These are phyloP conservation scores for Neurospora terricola DNA, from an alignment of 495 filamentous ascomycete genomes.

Conservation along the genomic window DNA sequence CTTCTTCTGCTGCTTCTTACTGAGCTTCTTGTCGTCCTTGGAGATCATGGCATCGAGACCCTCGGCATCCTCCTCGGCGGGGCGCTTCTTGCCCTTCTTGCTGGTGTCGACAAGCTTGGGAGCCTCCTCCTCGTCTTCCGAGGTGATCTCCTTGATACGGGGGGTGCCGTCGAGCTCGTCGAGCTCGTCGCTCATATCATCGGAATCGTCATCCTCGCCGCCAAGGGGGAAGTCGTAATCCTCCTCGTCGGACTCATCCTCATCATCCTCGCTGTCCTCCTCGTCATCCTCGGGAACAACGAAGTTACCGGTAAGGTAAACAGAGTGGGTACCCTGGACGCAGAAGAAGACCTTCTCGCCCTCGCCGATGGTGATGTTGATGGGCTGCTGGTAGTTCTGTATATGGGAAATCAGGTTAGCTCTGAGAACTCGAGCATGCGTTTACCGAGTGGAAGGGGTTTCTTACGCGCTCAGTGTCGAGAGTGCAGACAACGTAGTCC, in stretches of 20 bases:
- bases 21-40: slow-evolving; percentile 54
- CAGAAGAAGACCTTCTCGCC: slow-evolving; percentile 85
- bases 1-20: slow-evolving; percentile 98
- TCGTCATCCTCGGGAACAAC: slow-evolving; percentile 48
- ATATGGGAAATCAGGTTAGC: background rate
- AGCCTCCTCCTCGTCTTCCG: slow-evolving; percentile 68
- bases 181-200: slow-evolving; percentile 72
- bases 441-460: background rate
- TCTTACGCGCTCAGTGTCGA: slow-evolving; percentile 60
- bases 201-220: slow-evolving; percentile 49
- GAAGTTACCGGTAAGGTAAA: slow-evolving; percentile 95
- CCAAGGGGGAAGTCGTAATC: slow-evolving; percentile 77
- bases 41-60: slow-evolving; percentile 74
- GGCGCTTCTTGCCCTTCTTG: slow-evolving; percentile 71
- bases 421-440: background rate
- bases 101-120: slow-evolving; percentile 60
- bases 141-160: slow-evolving; percentile 74
- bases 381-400: slow-evolving; percentile 88
- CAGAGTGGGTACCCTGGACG: slow-evolving; percentile 77
- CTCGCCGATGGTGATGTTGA: slow-evolving; percentile 81
- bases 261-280: slow-evolving; percentile 43
- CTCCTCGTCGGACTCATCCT: slow-evolving; percentile 58
- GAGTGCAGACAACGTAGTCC: slow-evolving; percentile 85
- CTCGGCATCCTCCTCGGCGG: slow-evolving; percentile 57
- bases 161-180: slow-evolving; percentile 71